Conservation (phyloP, 2,329 filamentous ascomycete genomes). For the Aspergillus sp. region DNA sequence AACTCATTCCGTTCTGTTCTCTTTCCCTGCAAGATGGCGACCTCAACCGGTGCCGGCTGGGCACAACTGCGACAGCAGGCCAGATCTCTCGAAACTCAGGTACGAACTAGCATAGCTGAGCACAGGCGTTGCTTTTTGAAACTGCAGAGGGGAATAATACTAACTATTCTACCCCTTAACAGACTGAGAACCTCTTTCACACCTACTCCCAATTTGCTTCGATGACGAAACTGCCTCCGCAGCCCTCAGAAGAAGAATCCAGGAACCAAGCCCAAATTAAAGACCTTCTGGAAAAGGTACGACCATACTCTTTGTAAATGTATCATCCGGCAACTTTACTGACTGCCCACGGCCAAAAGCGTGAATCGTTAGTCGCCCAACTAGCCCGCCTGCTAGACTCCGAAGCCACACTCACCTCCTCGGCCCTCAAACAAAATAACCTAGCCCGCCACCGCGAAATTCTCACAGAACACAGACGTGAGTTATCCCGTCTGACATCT, state of each 20-base stretch:
- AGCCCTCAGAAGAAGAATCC: conserved; percentile 81
- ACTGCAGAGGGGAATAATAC: neutral
- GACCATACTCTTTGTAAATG: neutral
- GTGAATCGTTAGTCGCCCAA: conserved; percentile 77
- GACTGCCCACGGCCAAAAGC: conserved; percentile 51
- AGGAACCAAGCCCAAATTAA: conserved; percentile 77
- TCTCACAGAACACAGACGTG: conserved; percentile 79
- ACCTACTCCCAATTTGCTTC: conserved; percentile 89
- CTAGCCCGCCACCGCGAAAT: conserved; percentile 88
- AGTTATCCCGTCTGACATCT: conserved; percentile 72
- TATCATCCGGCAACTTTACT: neutral
- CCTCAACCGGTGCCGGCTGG: conserved; percentile 71
- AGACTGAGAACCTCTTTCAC: conserved; percentile 74
- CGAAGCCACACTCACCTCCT: conserved; percentile 80
- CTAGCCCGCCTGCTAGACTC: conserved; percentile 89
- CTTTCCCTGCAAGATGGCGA: conserved; percentile 46
- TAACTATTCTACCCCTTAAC: neutral
- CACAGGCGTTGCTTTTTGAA: neutral
- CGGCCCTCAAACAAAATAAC: conserved; percentile 96
- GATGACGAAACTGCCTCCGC: conserved; percentile 73
- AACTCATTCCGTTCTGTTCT: neutral
- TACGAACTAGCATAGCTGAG: conserved; percentile 41
- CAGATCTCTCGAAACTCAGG: conserved; percentile 84
- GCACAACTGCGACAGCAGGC: conserved; percentile 92
- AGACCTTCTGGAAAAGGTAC: conserved; percentile 67